Percentiles rank a stretch among this genome's conserved stretches.
These are phyloP conservation scores for Yamadazyma triangularis DNA, from an alignment of 1,139 yeast species.

Conservation along the genomic window DNA sequence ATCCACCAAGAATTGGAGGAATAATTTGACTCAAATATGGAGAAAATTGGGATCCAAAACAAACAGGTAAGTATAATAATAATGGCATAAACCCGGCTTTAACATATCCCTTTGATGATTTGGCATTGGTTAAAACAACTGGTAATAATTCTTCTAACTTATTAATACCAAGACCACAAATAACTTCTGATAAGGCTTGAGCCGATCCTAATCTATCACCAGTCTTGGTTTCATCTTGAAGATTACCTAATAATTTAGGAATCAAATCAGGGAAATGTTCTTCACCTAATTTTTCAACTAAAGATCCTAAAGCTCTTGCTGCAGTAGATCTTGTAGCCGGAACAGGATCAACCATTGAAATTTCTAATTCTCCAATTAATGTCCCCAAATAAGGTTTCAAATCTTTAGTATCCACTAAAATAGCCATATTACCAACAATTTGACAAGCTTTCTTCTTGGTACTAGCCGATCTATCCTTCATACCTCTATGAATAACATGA, in stretches of 20 bases:
- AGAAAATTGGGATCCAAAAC: constrained; percentile 89
- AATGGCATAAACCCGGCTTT: constrained; percentile 95
- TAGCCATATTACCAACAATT: constrained; percentile 98
- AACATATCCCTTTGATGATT: constrained; percentile 60
- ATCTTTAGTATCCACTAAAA: constrained; percentile 85
- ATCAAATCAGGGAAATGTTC: constrained; percentile 91
- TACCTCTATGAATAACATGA: constrained; percentile 93
- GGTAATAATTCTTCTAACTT: constrained; percentile 91
- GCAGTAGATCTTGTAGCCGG: constrained; percentile 97
- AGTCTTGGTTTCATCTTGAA: constrained; percentile 74
- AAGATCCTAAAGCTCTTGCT: constrained; percentile 92
- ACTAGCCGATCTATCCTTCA: constrained; percentile 87
- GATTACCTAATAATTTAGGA: constrained; percentile 70
- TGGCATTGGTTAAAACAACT: constrained; percentile 66
- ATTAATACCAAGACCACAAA: constrained; percentile 82
- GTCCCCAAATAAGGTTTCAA: constrained; percentile 76
- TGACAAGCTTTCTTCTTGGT: constrained; percentile 95
- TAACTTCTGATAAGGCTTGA: constrained; percentile 92
- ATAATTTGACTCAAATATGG: constrained; percentile 83
- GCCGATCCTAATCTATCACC: constrained; percentile 98
- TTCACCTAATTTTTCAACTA: constrained; percentile 95
- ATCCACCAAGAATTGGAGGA: constrained; percentile 85
- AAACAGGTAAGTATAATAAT: constrained; percentile 83
- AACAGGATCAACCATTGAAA: constrained; percentile 98
- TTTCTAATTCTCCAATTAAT: constrained; percentile 77